Evolutionary conservation across 1,284 basidiomycete genomes (phyloP), one percentile per base, ranked within the genome.

Genomic region (Ganoderma lingzhi): DNA sequence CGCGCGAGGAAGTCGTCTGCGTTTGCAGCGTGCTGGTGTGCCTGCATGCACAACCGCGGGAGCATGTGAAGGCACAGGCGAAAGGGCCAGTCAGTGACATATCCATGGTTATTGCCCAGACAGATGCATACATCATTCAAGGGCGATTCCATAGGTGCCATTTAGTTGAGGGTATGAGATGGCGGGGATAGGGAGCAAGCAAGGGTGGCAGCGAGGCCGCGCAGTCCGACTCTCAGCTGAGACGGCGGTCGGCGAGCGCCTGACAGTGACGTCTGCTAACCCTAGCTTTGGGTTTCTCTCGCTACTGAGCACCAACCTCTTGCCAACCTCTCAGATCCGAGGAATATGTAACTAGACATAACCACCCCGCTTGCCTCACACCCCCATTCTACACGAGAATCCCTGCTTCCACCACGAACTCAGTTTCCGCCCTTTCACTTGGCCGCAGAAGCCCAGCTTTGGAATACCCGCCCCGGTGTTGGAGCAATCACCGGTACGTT

Each of bases 21-120:
- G 76, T 91, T 91, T 28, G 89, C 89, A 66, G 92, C 91, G 80
- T 94, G 92, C 76, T 92, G 90, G 78, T 95, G 92, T 28, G 93
- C 93, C 93, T 95, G 78, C 66, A 19, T 69, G 41, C 64, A 59
- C 62, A 37, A 56, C 35, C 30, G 63, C 44, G 32, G 3, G 28
- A 53, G 1, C 55, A 55, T 51, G 45, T n/a, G 56, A 44, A 51
- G 32, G 23, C 53, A 56, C 53, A 65, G 19, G 41, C n/a, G 39
- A 45, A 65, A 63, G 41, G 32, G 55, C 32, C 62, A 3, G 61
- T 71, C 42, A 66, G 67, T 39, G 51, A 41, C 30, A 42, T 15
- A 15, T 28, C 39, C 45, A 45, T 41, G n/a, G 51, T 41, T 37
- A 51, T 61, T 61, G 39, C 6, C 23, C 23, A 35, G 42, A 55